Evolutionary conservation across 768 basidiomycete species (phyloP), one percentile per base, ranked within the genome.

Genomic region (Suillus lakei): DNA sequence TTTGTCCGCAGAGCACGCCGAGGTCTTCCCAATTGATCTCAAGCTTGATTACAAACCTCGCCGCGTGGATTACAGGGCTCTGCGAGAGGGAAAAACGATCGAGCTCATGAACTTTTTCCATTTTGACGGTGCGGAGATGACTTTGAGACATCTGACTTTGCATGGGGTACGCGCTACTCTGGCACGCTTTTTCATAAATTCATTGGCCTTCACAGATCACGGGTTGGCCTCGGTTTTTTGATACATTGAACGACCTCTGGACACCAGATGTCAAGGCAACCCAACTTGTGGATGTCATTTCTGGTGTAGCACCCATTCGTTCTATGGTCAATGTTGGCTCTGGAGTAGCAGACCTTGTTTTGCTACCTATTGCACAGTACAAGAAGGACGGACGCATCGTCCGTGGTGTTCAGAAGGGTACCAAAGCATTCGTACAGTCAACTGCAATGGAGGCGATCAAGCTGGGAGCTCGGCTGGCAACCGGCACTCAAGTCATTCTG

Each of bases 101-200:
- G 98, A 99, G 74, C 79, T 99, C 54, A 99, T 99, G 97, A 99
- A 99, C 75, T 99, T 99, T 77, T 99, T 99, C 90, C 96, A 99
- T 78, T 99, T 99, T 69, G 98, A 99, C 71, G 96, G 95, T 0
- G 93, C 97, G 4, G 98, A 98, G 77, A 99, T 99, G 95, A 98
- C 96, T 0, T 77, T 99, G 61, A 85, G 98, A 64, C 96, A 98
- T 72, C 91, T 99, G 68, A 95, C 93, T 21, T 76, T 99, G 38
- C 88, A 91, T 66, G 98, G 98, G 36, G 96, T 98, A 75, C 73
- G 94, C 83, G 50, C 21, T 16, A 16, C 15, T 54, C 39, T 23
- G 21, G 68, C 55, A 61, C n/a, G 18, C 39, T 44, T 38, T 21
- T 32, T 63, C 50, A 21, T 34, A 16, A 30, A 48, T 43, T 67